A percentile compares a stretch with the other conserved stretches of the same genome.
phyloP scores from a whole-genome alignment of 2,329 filamentous ascomycete genomes.

The Graphiopsis chlorocephala region DNA sequence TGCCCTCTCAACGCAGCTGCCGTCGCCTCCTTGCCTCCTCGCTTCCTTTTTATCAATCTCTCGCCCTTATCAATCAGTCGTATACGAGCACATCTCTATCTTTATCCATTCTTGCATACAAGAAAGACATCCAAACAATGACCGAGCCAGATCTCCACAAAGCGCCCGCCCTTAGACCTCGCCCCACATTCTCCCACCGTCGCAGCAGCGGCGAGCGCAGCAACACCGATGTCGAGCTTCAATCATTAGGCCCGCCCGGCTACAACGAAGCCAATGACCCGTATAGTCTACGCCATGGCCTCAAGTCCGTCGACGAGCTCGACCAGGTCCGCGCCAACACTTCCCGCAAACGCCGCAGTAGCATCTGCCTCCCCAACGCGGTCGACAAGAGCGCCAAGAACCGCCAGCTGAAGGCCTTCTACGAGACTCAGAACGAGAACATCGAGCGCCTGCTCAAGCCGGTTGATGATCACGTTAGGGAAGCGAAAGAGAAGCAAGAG shows the following conservation, averaged over 20 bases:
- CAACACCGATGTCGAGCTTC: constrained; percentile 44
- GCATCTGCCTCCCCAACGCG: constrained; percentile 41
- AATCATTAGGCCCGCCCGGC: constrained; percentile 47
- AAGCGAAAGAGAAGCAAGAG: constrained; percentile 74
- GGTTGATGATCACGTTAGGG: constrained; percentile 83
- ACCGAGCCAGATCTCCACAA: constrained; percentile 46
- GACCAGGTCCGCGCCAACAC: constrained; percentile 76
- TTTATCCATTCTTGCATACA: neutral
- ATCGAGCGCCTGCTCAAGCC: constrained; percentile 89
- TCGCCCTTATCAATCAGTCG: neutral
- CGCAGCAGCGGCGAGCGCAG: constrained; percentile 24
- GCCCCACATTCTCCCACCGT: constrained; percentile 34
- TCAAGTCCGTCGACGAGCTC: constrained; percentile 77
- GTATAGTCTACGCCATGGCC: constrained; percentile 70
- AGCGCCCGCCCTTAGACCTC: constrained; percentile 48
- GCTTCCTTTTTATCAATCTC: neutral
- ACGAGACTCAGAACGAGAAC: constrained; percentile 86
- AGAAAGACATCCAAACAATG: neutral
- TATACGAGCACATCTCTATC: neutral
- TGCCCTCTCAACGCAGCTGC: neutral
- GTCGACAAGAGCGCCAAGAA: constrained; percentile 45
- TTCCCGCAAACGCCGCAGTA: constrained; percentile 67
- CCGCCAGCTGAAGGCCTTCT: constrained; percentile 72
- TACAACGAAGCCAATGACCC: constrained; percentile 71
- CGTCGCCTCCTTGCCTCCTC: neutral